A percentile compares a stretch with the other conserved stretches of the same genome.
phyloP scores from a whole-genome alignment of 306 rosid genomes.

The Prinsepia uniflora region DNA sequence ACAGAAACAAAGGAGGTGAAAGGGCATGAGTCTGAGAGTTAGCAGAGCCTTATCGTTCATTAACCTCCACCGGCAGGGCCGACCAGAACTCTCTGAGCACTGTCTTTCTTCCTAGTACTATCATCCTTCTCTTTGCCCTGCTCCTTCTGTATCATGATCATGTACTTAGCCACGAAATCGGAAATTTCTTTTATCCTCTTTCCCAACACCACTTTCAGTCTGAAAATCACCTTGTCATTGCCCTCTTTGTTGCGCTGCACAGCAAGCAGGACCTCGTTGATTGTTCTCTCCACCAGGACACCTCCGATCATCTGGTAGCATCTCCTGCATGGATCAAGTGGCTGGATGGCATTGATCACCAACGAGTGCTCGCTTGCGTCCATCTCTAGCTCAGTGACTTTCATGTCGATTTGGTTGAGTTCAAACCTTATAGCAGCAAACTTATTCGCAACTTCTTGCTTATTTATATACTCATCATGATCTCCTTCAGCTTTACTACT shows the following conservation, averaged over 20 bases:
- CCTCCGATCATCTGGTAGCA: conserved; percentile 97
- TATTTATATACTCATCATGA: conserved; percentile 66
- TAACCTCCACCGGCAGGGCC: conserved; percentile 77
- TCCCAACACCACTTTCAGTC: conserved; percentile 81
- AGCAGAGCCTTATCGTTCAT: conserved; percentile 22
- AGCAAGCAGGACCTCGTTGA: conserved; percentile 90
- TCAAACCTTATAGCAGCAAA: conserved; percentile 80
- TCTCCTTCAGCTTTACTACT: conserved; percentile 51
- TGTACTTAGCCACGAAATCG: conserved; percentile 82
- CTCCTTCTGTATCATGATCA: conserved; percentile 69
- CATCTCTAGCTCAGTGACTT: conserved; percentile 95
- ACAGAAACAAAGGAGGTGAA: conserved; percentile 3
- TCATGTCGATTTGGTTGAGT: conserved; percentile 86
- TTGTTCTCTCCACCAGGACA: conserved; percentile 95
- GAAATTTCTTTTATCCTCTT: conserved; percentile 88
- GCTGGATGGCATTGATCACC: conserved; percentile 84
- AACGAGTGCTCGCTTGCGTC: conserved; percentile 83
- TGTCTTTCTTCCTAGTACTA: conserved; percentile 65
- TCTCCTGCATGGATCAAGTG: conserved; percentile 79
- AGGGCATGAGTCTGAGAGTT: not conserved
- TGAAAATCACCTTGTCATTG: conserved; percentile 68
- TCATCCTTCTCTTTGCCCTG: conserved; percentile 70
- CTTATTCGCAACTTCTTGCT: no score
- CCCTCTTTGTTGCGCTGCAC: conserved; percentile 92
- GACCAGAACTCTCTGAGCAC: conserved; percentile 92